A percentile compares a stretch with the other conserved stretches of the same genome.
Conservation (phyloP, 768 basidiomycete genomes). For the Lactarius trivialis region DNA sequence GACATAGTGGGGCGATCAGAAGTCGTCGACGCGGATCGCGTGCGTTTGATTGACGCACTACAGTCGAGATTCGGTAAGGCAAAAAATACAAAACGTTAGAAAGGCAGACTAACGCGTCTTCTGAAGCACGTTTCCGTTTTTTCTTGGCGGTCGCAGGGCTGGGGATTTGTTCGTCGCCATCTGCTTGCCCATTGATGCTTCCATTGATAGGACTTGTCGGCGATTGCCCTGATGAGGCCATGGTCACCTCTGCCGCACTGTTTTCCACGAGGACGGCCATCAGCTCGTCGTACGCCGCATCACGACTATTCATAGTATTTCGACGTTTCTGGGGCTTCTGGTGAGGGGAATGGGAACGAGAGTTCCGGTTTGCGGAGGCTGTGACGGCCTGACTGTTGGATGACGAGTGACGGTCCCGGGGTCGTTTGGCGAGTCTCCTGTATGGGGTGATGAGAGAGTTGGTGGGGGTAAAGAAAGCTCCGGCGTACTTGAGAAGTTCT, state of each 20-base stretch:
- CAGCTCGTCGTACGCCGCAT: slow-evolving; percentile 89
- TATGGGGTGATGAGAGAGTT: slow-evolving; percentile 14
- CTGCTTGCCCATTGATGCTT: slow-evolving; percentile 34
- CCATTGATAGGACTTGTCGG: slow-evolving; percentile 33
- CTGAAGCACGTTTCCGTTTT: slow-evolving; percentile 73
- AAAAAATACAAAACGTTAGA: slow-evolving; percentile 6
- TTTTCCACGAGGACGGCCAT: slow-evolving; percentile 49
- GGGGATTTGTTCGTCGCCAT: slow-evolving; percentile 45
- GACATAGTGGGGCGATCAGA: slow-evolving; percentile 51
- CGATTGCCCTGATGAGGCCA: slow-evolving; percentile 49
- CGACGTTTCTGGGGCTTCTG: slow-evolving; percentile 74
- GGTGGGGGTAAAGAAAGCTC: slow-evolving; percentile 20
- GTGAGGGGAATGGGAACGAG: slow-evolving; percentile 67
- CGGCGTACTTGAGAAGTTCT: slow-evolving; percentile 70
- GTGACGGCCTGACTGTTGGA: slow-evolving; percentile 31
- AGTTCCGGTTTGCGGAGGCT: slow-evolving; percentile 43
- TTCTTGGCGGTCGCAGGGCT: slow-evolving; percentile 39
- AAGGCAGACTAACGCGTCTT: slow-evolving; percentile 51
- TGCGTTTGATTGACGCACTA: slow-evolving; percentile 60
- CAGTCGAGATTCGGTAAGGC: slow-evolving; percentile 9
- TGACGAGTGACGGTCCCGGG: slow-evolving; percentile 55
- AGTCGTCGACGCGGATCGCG: slow-evolving; percentile 64
- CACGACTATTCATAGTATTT: slow-evolving; percentile 97
- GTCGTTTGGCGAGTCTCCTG: slow-evolving; percentile 63
- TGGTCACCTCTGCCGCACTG: slow-evolving; percentile 66